Evolutionary conservation across 2,329 filamentous ascomycete species (phyloP).

Genomic region (Allantophomopsis lycopodina): DNA sequence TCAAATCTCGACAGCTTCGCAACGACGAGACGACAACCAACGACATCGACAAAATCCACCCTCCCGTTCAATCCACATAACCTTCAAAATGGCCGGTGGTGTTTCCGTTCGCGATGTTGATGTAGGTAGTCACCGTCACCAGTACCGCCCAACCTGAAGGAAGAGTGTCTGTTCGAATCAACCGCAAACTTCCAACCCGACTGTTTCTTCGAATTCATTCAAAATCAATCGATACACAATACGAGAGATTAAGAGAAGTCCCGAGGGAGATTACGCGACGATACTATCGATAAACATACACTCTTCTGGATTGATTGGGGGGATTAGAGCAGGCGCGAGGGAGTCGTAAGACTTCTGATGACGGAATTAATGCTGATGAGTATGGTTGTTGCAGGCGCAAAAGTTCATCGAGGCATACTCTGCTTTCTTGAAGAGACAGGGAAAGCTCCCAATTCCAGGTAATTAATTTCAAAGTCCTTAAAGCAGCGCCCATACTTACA

Average conservation of each 20-base stretch:
- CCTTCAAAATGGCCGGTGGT: slow-evolving; percentile 67
- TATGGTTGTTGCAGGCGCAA: slow-evolving; percentile 47
- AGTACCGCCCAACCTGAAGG: slow-evolving; percentile 12
- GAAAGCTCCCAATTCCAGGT: slow-evolving; percentile 85
- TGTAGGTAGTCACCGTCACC: slow-evolving; percentile 38
- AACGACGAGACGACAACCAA: neutral
- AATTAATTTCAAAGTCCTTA: slow-evolving; percentile 25
- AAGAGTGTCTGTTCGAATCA: slow-evolving; percentile 1
- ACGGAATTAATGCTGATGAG: slow-evolving; percentile 54
- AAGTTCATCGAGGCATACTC: slow-evolving; percentile 82
- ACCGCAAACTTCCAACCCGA: slow-evolving; percentile 3
- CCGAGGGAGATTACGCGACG: no score
- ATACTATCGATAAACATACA: no score
- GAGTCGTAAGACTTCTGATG: slow-evolving; percentile 26
- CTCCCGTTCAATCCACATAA: slow-evolving; percentile 17
- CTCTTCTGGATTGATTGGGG: no score
- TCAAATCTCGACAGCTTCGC: neutral
- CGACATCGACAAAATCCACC: slow-evolving; percentile 3
- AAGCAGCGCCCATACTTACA: slow-evolving; percentile 9
- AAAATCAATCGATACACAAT: no score
- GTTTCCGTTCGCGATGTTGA: slow-evolving; percentile 76
- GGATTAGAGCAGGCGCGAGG: slow-evolving; percentile 52
- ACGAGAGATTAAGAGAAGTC: no score
- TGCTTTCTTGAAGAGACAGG: slow-evolving; percentile 86
- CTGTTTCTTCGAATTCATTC: no score